Percentiles rank a stretch among this genome's conserved stretches.
These are phyloP conservation scores for Boletus rubropictus DNA, from an alignment of 768 basidiomycete genomes.

Conservation along the genomic window DNA sequence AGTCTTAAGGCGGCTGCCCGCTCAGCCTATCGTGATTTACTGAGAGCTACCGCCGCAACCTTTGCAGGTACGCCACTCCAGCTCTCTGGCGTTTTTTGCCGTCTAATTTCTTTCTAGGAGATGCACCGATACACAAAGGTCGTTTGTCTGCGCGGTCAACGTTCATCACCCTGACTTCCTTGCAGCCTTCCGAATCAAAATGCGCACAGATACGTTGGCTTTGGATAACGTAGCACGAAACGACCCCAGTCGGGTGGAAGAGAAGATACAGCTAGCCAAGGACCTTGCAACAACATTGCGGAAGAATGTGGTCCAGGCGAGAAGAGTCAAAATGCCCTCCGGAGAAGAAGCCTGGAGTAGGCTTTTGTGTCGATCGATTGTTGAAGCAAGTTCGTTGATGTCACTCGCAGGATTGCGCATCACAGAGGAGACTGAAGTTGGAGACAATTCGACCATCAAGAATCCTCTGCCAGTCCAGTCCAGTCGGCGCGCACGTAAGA, in stretches of 20 bases:
- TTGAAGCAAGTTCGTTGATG: background rate
- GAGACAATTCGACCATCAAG: conserved; percentile 78
- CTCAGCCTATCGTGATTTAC: conserved; percentile 67
- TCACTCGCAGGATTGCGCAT: conserved; percentile 58
- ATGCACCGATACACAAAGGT: conserved; percentile 51
- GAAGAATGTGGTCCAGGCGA: conserved; percentile 82
- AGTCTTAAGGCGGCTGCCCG: conserved; percentile 60
- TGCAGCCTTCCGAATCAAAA: conserved; percentile 68
- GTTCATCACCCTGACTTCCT: conserved; percentile 4
- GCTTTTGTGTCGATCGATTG: conserved; percentile 13
- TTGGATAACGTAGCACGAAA: conserved; percentile 36
- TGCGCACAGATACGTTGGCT: conserved; percentile 49
- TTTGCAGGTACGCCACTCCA: conserved; percentile 47
- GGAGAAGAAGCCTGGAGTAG: conserved; percentile 55
- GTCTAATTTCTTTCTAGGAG: conserved; percentile 37
- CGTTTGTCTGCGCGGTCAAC: background rate
- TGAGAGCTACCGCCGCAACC: conserved; percentile 59
- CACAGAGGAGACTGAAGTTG: conserved; percentile 79
- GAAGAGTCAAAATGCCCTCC: conserved; percentile 35
- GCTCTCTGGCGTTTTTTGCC: background rate
- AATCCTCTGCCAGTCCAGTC: conserved; percentile 43
- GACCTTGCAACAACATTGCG: conserved; percentile 73
- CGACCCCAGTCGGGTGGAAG: conserved; percentile 45
- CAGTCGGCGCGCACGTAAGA: conserved; percentile 42
- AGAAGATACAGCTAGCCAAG: conserved; percentile 51